Conservation (phyloP, 176 grass and related monocot genomes). For the Triticum monococcum region DNA sequence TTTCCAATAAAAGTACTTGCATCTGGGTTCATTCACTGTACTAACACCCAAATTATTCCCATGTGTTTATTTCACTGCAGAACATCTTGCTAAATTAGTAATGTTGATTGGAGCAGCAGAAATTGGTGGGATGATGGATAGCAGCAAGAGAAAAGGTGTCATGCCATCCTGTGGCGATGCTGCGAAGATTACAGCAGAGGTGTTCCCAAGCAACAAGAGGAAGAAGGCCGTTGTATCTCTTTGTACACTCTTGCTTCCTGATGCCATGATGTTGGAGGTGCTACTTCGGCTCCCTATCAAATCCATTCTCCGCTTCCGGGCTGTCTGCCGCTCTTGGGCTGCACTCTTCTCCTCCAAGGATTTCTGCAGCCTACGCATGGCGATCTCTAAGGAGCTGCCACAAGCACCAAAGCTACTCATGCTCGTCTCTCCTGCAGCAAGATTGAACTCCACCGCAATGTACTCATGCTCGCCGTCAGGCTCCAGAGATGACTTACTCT, state of each 20-base stretch:
- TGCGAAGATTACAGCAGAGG: neutral
- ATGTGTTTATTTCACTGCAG: neutral
- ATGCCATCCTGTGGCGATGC: neutral
- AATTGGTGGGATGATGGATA: neutral
- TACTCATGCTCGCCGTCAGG: neutral
- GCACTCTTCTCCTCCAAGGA: neutral
- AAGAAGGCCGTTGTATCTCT: neutral
- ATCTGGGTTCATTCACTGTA: neutral
- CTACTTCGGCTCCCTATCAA: neutral
- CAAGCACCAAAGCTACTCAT: neutral
- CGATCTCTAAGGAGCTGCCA: neutral
- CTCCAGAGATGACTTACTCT: neutral
- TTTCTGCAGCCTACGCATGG: neutral
- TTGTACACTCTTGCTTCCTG: neutral
- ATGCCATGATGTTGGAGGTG: neutral
- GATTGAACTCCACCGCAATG: neutral
- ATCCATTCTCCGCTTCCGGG: neutral
- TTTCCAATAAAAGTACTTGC: neutral
- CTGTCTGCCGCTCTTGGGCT: neutral
- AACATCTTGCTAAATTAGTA: neutral
- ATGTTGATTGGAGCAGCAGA: neutral
- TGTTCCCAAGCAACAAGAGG: neutral
- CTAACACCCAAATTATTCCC: neutral
- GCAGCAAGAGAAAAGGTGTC: neutral
- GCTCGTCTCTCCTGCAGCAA: neutral